Evolutionary conservation across 495 filamentous ascomycete species (phyloP), one percentile per base, ranked within the genome.

Genomic region (Aspergillus kassunensis): DNA sequence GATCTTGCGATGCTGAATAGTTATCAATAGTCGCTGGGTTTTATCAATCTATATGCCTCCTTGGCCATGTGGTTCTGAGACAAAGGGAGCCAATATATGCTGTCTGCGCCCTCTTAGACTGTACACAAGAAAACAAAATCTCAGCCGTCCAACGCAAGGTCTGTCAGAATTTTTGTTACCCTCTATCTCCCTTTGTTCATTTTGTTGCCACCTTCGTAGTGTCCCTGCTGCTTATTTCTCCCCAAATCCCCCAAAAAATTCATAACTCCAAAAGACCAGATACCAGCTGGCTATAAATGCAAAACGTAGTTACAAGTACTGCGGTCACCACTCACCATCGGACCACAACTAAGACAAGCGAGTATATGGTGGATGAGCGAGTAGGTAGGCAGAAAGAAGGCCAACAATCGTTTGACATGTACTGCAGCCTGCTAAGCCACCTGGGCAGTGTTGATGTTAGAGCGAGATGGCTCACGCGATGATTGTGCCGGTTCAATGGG

Each of bases 401-500:
- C 27, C 27, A 29, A 29, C 27, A 11, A 11, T 6, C 27, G 27
- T 29, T 29, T n/a, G n/a, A n/a, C n/a, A n/a, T n/a, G n/a, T n/a
- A n/a, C n/a, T n/a, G n/a, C n/a, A n/a, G n/a, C n/a, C n/a, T n/a
- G n/a, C n/a, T n/a, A n/a, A n/a, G n/a, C n/a, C n/a, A 10, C 11
- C 57, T 53, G 70, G 23, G 62, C 65, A 36, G 68, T 64, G 9
- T 70, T 63, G 15, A 71, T 53, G 13, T 64, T 67, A 30, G 70
- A 58, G 41, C 66, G 65, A 13, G 64, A 61, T 9, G 56, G 43
- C 19, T 71, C 60, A 13, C 68, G 69, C 18, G 60, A 37, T 19
- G 69, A 60, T 20, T 64, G 68, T 23, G 54, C 52, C 30, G 65
- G 68, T 24, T 85, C 77, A 15, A 87, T 77, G 10, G 85, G 86